Conservation (phyloP, 495 filamentous ascomycete genomes). For the Penicillium nucicola region DNA sequence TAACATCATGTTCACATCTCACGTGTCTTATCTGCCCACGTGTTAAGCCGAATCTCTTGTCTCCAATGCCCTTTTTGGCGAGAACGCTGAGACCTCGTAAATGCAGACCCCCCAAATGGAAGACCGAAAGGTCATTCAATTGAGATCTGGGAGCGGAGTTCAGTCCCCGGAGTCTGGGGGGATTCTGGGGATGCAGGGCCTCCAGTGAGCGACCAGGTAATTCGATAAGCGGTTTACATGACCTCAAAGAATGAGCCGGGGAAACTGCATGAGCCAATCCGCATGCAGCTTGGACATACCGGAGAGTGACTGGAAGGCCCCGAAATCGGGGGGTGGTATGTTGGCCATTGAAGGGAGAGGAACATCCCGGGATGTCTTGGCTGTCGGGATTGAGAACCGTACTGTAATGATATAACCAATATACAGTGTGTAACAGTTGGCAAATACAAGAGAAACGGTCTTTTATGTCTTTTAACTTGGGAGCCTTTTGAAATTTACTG, state of each 20-base stretch:
- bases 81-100: background rate
- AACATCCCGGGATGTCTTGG: conserved; percentile 23
- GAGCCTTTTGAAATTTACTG: no score
- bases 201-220: conserved; percentile 8
- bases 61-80: background rate
- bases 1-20: conserved; percentile 34
- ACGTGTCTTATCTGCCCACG: conserved; percentile 25
- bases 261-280: conserved; percentile 23
- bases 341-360: conserved; percentile 4
- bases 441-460: no score
- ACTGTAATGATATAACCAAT: no score
- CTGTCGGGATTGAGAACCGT: conserved; percentile 29
- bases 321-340: conserved; percentile 31
- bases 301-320: conserved; percentile 18
- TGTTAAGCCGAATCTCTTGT: conserved; percentile 11
- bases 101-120: no score
- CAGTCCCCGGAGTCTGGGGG: background rate
- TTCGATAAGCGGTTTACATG: conserved; percentile 27
- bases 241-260: conserved; percentile 27
- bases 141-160: background rate
- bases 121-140: no score
- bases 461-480: no score
- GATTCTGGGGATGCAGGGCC: conserved; percentile 6
- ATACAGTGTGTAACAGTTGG: no score
- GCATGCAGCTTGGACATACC: conserved; percentile 6